Evolutionary conservation across 2,329 filamentous ascomycete genomes (phyloP), one percentile per base, ranked within the genome.

Genomic region (Colletotrichum camelliae): DNA sequence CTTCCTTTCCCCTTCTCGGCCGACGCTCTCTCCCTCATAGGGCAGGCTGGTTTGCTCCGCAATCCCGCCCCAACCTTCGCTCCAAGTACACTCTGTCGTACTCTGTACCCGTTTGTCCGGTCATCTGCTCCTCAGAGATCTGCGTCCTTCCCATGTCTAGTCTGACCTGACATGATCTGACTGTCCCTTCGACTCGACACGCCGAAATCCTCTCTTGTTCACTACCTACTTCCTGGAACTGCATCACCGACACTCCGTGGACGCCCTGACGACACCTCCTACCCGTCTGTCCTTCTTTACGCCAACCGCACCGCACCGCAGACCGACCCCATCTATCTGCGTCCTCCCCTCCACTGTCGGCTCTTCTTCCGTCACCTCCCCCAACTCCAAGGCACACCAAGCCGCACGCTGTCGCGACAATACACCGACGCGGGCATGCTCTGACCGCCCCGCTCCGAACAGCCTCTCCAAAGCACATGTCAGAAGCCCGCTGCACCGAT

Each of bases 61-160:
- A 60, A 48, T 58, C 37, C 57, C 57, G 57, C 58, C 58, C n/a
- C 58, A 61, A 61, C 58, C 31, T 61, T 12, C 24, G 39, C 71
- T 68, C 55, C 67, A 67, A 72, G 37, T 55, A 52, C 68, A 60
- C 57, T 15, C 57, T 13, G 58, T 35, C 35, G 58, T 61, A 61
- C 58, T 37, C 58, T 37, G 33, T 15, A 48, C 43, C 35, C 29
- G 61, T 43, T 67, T 75, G 73, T 62, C 62, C 57, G 64, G 74
- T 76, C 74, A 74, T 74, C 74, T 76, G 74, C 65, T 29, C 74
- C 31, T 61, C 58, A 29, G 61, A 75, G 43, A 52, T 73, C 73
- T 73, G 73, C 73, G 57, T 48, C 55, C 24, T 37, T 68, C 24
- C 68, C 72, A 31, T 72, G 72, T 55, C 68, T 65, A 61, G 43